These are phyloP conservation scores for Onygena corvina DNA, from an alignment of 2,329 filamentous ascomycete genomes.

Conservation along the genomic window DNA sequence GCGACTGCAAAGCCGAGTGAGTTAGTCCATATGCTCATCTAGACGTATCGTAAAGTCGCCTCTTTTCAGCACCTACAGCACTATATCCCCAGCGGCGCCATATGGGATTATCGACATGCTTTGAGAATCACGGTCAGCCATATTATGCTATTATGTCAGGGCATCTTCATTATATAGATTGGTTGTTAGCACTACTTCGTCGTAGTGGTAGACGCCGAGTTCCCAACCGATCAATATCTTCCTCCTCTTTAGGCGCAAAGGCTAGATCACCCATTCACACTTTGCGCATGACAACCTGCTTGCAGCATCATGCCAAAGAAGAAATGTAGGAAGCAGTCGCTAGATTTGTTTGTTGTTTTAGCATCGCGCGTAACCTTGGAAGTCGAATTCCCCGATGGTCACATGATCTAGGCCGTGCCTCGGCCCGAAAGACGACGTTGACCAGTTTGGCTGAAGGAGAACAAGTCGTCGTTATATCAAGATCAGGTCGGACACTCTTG, in stretches of 20 bases:
- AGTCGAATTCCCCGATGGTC: no score
- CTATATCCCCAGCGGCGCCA: constrained; percentile 33
- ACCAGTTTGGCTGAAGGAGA: no score
- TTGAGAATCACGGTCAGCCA: constrained; percentile 8
- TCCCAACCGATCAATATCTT: neutral
- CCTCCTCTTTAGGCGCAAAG: neutral
- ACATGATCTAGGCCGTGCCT: no score
- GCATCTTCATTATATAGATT: constrained; percentile 2
- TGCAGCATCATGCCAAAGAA: neutral
- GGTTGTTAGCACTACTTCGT: neutral
- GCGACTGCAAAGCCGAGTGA: constrained; percentile 46
- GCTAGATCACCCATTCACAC: no score
- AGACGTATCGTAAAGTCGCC: neutral
- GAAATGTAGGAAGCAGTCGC: neutral
- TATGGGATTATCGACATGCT: constrained; percentile 36
- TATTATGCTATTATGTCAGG: constrained; percentile 5
- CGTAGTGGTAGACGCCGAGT: neutral
- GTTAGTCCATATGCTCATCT: neutral
- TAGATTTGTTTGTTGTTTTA: neutral
- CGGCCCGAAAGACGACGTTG: no score
- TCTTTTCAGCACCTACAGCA: constrained; percentile 28
- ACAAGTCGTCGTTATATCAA: no score
- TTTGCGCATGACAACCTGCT: neutral
- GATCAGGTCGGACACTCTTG: no score
- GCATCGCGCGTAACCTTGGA: no score